Conservation (phyloP, 1,284 basidiomycete species). For the Cutaneotrichosporon arboriforme region DNA sequence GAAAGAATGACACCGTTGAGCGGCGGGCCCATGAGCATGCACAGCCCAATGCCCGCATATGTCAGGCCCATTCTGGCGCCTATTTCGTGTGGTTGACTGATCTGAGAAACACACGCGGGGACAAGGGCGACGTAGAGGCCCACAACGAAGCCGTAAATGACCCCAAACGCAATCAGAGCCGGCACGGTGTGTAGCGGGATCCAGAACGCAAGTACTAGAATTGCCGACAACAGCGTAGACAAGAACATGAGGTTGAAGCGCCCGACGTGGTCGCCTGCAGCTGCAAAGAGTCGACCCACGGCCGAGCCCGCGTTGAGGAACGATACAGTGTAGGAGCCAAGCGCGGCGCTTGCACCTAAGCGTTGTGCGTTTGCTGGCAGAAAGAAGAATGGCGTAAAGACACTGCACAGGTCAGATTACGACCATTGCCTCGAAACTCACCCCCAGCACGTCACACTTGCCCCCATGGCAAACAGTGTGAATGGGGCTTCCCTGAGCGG, state of each 20-base stretch:
- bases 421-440: neutral
- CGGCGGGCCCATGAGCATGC: slow-evolving; percentile 37
- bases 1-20: slow-evolving; percentile 41
- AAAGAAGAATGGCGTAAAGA: slow-evolving; percentile 37
- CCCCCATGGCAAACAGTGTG: slow-evolving; percentile 21
- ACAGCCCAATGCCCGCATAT: slow-evolving; percentile 24
- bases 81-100: slow-evolving; percentile 24
- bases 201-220: slow-evolving; percentile 26
- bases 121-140: slow-evolving; percentile 28
- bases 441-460: neutral
- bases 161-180: slow-evolving; percentile 36
- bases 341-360: slow-evolving; percentile 28
- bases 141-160: slow-evolving; percentile 40
- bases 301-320: slow-evolving; percentile 36
- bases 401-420: slow-evolving; percentile 16
- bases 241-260: slow-evolving; percentile 35
- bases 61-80: slow-evolving; percentile 31
- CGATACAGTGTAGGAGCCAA: slow-evolving; percentile 28
- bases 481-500: slow-evolving; percentile 25
- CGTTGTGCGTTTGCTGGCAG: slow-evolving; percentile 29
- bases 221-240: slow-evolving; percentile 15
- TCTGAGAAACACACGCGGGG: slow-evolving; percentile 25
- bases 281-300: slow-evolving; percentile 19
- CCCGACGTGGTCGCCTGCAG: slow-evolving; percentile 11
- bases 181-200: slow-evolving; percentile 16